Evolutionary conservation across 1,139 yeast genomes (phyloP).

Genomic region (Magnusiomyces starmeri): DNA sequence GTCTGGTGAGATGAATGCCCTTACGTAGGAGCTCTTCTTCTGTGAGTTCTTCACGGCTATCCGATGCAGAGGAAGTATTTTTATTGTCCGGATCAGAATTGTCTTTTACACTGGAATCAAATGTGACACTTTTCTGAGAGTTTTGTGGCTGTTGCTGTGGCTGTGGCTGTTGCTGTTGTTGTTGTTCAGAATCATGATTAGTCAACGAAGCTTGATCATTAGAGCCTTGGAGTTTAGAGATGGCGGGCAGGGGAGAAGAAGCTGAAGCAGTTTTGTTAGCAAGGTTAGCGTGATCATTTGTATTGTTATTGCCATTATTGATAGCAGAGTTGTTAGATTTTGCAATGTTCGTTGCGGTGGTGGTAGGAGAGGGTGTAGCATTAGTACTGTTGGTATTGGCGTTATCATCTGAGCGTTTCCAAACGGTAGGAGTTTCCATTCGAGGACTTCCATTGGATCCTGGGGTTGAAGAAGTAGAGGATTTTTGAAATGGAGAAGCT

Average conservation of each 20-base stretch:
- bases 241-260: not conserved
- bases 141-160: not conserved
- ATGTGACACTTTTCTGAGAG: slow-evolving; percentile 7
- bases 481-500: slow-evolving; percentile 3
- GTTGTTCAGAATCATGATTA: no score
- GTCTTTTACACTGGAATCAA: slow-evolving; percentile 6
- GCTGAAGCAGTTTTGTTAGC: not conserved
- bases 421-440: slow-evolving; percentile 8
- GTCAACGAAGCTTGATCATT: not conserved
- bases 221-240: not conserved
- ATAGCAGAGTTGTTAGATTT: not conserved
- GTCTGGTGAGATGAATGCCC: slow-evolving; percentile 34
- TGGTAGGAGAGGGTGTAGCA: not conserved
- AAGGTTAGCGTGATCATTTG: not conserved
- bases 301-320: not conserved
- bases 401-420: slow-evolving; percentile 8
- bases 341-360: not conserved
- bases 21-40: slow-evolving; percentile 34
- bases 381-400: not conserved
- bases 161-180: not conserved
- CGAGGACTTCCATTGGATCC: slow-evolving; percentile 7
- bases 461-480: not conserved
- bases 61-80: not conserved
- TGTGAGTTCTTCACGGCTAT: slow-evolving; percentile 14
- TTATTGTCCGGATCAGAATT: slow-evolving; percentile 7